Conservation (phyloP, 768 basidiomycete species). For the Suillus bovinus region DNA sequence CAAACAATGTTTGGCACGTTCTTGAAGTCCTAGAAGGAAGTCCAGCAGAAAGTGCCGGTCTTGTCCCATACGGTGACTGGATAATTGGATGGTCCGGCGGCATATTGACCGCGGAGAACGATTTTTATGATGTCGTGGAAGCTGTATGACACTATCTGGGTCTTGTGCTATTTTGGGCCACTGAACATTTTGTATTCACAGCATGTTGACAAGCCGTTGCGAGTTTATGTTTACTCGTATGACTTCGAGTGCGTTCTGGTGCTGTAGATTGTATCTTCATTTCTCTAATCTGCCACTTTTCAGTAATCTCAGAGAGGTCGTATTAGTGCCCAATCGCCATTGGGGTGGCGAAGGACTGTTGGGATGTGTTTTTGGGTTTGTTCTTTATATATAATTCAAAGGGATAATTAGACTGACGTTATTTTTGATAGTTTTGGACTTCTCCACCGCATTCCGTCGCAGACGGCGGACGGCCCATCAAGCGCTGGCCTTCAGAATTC, state of each 20-base stretch:
- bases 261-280: neutral
- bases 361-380: slow-evolving; percentile 94
- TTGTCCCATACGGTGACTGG: slow-evolving; percentile 87
- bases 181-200: slow-evolving; percentile 31
- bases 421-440: slow-evolving; percentile 69
- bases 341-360: slow-evolving; percentile 97
- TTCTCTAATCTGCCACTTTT: slow-evolving; percentile 14
- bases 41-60: slow-evolving; percentile 93
- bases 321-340: slow-evolving; percentile 92
- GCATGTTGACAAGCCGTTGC: slow-evolving; percentile 92
- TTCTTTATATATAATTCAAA: slow-evolving; percentile 14
- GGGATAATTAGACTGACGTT: slow-evolving; percentile 6
- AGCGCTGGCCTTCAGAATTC: slow-evolving; percentile 55
- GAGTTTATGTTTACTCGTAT: slow-evolving; percentile 95
- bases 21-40: slow-evolving; percentile 95
- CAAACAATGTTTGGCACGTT: slow-evolving; percentile 98
- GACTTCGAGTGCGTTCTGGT: slow-evolving; percentile 82
- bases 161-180: neutral
- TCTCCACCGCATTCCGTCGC: slow-evolving; percentile 89
- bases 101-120: slow-evolving; percentile 84
- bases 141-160: slow-evolving; percentile 51
- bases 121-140: slow-evolving; percentile 96
- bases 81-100: slow-evolving; percentile 95
- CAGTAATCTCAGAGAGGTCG: slow-evolving; percentile 90
- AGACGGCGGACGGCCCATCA: slow-evolving; percentile 57